Evolutionary conservation across 2,329 filamentous ascomycete species (phyloP).

Genomic region (Aspergillus glaucus): DNA sequence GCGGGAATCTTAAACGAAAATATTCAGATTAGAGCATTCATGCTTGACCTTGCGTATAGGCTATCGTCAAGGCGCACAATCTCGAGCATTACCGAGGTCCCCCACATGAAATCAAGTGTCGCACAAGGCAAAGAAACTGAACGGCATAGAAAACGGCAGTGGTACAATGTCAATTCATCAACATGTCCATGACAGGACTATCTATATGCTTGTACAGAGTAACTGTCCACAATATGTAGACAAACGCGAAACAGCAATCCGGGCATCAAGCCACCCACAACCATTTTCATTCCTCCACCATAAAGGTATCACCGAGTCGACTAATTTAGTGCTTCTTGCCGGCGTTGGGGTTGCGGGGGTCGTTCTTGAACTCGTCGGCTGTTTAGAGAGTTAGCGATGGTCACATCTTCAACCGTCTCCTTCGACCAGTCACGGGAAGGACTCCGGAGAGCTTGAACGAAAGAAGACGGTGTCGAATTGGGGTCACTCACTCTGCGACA

Average conservation of each 20-base stretch:
- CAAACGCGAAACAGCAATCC: conserved; percentile 17
- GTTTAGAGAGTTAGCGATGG: neutral
- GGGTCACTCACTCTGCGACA: conserved; percentile 66
- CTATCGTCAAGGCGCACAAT: too few relatives aligned
- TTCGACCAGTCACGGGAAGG: conserved; percentile 15
- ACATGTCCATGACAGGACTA: conserved; percentile 24
- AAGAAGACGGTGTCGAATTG: neutral
- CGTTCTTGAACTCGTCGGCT: conserved; percentile 97
- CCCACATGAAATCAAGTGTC: too few relatives aligned
- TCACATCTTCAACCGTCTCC: neutral
- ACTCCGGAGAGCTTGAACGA: neutral
- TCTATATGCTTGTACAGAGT: conserved; percentile 38
- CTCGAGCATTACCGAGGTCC: too few relatives aligned
- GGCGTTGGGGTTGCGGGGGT: conserved; percentile 67
- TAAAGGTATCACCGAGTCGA: conserved; percentile 13
- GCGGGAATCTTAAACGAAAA: too few relatives aligned
- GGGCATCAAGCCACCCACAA: conserved; percentile 13
- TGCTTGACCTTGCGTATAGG: too few relatives aligned
- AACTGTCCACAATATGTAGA: conserved; percentile 23
- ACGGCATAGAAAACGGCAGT: conserved; percentile 14
- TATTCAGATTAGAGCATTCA: too few relatives aligned
- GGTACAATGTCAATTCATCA: conserved; percentile 36
- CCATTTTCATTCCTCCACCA: conserved; percentile 10
- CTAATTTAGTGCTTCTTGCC: conserved; percentile 35
- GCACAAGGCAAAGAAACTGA: too few relatives aligned